Base-by-base conservation (phyloP, 2,329 filamentous ascomycete genomes). In the Zasmidium angulare region DNA sequence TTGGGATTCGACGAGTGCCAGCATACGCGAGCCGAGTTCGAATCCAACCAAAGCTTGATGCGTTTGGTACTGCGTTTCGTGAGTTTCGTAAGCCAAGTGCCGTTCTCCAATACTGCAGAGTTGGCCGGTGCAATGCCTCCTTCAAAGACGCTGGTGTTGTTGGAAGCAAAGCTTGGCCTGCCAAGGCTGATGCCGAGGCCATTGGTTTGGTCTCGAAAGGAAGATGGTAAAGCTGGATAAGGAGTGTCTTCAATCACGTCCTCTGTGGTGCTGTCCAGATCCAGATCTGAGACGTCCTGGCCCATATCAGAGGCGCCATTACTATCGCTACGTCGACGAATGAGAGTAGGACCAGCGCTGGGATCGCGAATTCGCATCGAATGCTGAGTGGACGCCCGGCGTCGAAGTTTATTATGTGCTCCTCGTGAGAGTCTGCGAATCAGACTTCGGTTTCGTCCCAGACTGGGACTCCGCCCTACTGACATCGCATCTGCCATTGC, bases 311-410 rank as follows among this genome's bases (percentile, higher is more conserved):
- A 79, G 46, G 88, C 88, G 65, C 86, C 90, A 75, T 90, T 95
- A 78, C 93, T 96, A 74, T 96, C 92, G 74, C 93, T 97, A 65
- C 93, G 87, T 59, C 91, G 84, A 63, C 93, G 87, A 75, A 96
- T 86, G 54, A 96, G 89, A 57, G 92, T 89, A 1, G 95, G 95
- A 0, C 95, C 95, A 23, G 92, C 88, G 72, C 93, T 97, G 62
- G 90, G 88, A 71, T 97, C 92, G 46, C 93, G 87, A 72, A 89
- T 91, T 4, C 77, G 72, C 48, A 87, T 86, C 20, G 89, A 85
- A 48, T 89, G 84, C 0, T 88, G 88, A 2, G 90, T 92, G 17
- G 91, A 96, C 62, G 89, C 88, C 62, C 93, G 84, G 63, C 92
- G 86, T 61, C 88, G 83, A 73, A 81, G 88, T 77, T 82, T 87